These are phyloP conservation scores for Euryodendron excelsum DNA, from an alignment of 148 eudicot genomes.

Conservation along the genomic window DNA sequence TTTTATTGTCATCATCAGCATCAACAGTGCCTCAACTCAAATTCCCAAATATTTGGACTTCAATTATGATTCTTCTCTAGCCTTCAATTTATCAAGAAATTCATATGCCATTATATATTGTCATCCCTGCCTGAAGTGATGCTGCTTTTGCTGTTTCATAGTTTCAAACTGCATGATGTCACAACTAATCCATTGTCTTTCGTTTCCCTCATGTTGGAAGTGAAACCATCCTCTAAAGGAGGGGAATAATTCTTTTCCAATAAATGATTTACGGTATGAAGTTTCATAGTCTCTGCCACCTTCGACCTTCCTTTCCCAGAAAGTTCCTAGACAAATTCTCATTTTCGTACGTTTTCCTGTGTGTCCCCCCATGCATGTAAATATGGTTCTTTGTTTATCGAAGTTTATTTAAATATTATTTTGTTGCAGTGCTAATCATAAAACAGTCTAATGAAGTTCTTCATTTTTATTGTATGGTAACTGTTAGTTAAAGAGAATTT, in stretches of 20 bases:
- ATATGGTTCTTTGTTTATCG: neutral
- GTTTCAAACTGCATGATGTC: neutral
- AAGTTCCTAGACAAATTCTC: neutral
- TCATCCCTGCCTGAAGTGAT: neutral
- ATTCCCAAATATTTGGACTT: neutral
- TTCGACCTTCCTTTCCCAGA: neutral
- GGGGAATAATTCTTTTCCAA: neutral
- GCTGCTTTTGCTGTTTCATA: neutral
- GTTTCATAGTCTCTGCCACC: neutral
- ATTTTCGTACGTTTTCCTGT: neutral
- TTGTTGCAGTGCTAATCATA: neutral
- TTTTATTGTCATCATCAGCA: neutral
- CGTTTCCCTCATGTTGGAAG: neutral
- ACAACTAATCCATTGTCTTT: neutral
- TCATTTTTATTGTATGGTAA: neutral
- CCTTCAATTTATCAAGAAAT: neutral
- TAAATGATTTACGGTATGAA: neutral
- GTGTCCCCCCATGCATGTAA: neutral
- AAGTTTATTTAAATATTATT: neutral
- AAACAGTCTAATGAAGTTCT: neutral
- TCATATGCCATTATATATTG: neutral
- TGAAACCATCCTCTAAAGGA: neutral
- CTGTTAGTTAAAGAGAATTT: neutral
- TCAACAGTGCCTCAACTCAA: neutral
- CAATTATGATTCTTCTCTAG: neutral